Base-by-base conservation (phyloP, 768 basidiomycete species). In the Macrolepiota fuliginosa region DNA sequence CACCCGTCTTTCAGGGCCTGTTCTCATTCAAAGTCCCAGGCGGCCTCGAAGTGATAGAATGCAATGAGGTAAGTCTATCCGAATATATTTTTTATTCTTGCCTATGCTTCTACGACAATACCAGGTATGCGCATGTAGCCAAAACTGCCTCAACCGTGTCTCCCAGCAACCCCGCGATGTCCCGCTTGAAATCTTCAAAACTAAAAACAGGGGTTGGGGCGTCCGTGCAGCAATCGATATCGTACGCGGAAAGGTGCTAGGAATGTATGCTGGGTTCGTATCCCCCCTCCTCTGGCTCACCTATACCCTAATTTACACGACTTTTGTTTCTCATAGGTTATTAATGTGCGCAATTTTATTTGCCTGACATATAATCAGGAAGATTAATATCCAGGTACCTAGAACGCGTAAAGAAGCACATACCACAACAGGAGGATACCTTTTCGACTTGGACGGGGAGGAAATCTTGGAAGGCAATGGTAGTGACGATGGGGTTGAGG, bases 141-240 rank as follows among this genome's bases (percentile, higher is more conserved):
- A 42, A 9, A 64, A 56, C 2, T 91, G 89, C 65, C 72, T 65
- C 2, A 90, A 90, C 65, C 83, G 88, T 22, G 82, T 89, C 6
- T 83, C 82, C 2, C 89, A 90, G 63, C 71, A 63, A 27, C 82
- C 87, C 6, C 79, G 89, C 27, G 74, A 83, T 49, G 64, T 85
- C 11, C 76, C 81, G 2, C 76, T 91, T 9, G 83, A 89, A 64
- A 71, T 91, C n/a, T 90, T 90, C 78, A 83, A 87, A 64, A 90
- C 89, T 0, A 39, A 57, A 3, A 67, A 73, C 19, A 74, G 81
- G 58, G 89, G 89, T 2, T 91, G 88, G 89, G 89, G 89, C 6
- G 87, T 81, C 2, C 77, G 87, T n/a, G 70, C 83, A 0, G 65
- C 77, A 5, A 64, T 68, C 0, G 66, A 73, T 27, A 64, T 90